Evolutionary conservation across 2,329 filamentous ascomycete species (phyloP).

Genomic region (Diaporthe longicolla): DNA sequence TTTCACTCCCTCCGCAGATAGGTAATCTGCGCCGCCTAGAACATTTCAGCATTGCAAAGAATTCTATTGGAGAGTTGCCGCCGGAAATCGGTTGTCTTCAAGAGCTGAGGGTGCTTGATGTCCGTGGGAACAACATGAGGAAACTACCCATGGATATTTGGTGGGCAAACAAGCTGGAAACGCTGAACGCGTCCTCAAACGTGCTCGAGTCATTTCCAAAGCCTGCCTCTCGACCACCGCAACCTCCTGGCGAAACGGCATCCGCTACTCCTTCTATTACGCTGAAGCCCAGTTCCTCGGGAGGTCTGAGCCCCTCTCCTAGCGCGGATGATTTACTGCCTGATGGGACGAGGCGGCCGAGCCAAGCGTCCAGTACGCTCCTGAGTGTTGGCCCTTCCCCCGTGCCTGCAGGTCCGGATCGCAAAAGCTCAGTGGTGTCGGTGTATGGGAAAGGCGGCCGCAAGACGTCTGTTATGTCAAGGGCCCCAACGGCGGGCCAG

Average conservation of each 20-base stretch:
- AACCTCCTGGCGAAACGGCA: constrained; percentile 67
- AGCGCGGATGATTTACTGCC: constrained; percentile 82
- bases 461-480: constrained; percentile 86
- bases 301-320: constrained; percentile 70
- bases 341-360: constrained; percentile 78
- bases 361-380: constrained; percentile 78
- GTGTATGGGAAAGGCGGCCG: constrained; percentile 83
- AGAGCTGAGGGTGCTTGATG: constrained; percentile 87
- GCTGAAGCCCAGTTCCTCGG: constrained; percentile 54
- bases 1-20: constrained; percentile 87
- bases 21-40: constrained; percentile 87
- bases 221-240: constrained; percentile 78
- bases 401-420: constrained; percentile 68
- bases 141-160: constrained; percentile 94
- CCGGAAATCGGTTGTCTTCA: constrained; percentile 88
- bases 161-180: constrained; percentile 92
- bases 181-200: constrained; percentile 95
- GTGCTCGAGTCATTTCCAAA: constrained; percentile 93
- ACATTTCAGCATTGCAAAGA: constrained; percentile 94
- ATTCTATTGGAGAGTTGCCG: constrained; percentile 87
- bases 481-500: constrained; percentile 63
- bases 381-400: constrained; percentile 84
- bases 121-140: constrained; percentile 93
- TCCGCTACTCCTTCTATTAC: constrained; percentile 45
- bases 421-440: constrained; percentile 89